Conservation (phyloP, 495 filamentous ascomycete species). For the Aspergillus carlsbadensis region DNA sequence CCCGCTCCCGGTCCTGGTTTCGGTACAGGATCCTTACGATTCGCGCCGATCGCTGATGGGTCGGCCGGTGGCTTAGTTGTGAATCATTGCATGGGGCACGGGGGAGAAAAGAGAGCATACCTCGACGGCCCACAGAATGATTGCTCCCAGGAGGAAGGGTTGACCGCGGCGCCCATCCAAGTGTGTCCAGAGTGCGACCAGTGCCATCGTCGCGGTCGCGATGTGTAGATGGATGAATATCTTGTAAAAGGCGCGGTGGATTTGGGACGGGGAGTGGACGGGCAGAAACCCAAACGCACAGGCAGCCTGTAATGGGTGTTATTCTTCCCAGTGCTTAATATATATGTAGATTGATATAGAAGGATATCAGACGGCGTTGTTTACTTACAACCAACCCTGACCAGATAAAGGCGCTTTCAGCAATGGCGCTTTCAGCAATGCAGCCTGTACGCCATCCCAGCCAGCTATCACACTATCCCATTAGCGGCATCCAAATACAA, state of each 20-base stretch:
- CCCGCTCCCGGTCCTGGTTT: not conserved
- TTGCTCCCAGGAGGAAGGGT: constrained; percentile 47
- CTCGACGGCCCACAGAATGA: constrained; percentile 51
- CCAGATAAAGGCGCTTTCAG: constrained; percentile 15
- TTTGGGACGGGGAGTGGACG: constrained; percentile 61
- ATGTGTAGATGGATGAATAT: constrained; percentile 70
- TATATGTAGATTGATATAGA: too few relatives aligned
- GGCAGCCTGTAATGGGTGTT: constrained; percentile 34
- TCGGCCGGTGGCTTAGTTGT: too few relatives aligned
- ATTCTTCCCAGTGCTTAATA: too few relatives aligned
- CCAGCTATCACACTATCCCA: not conserved
- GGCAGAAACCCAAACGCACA: constrained; percentile 54
- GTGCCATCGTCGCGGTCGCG: constrained; percentile 42
- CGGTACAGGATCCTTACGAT: not conserved
- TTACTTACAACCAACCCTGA: constrained; percentile 36
- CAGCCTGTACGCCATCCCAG: constrained; percentile 11
- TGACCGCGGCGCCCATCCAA: constrained; percentile 46
- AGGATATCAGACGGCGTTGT: too few relatives aligned
- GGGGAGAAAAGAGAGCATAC: not conserved
- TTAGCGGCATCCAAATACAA: not conserved
- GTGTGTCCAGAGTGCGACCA: constrained; percentile 56
- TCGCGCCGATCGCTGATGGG: constrained; percentile 22
- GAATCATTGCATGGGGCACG: too few relatives aligned
- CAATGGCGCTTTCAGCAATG: too few relatives aligned
- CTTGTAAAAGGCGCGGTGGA: constrained; percentile 76